These are phyloP conservation scores for Coemansia sp. DNA, from an alignment of 192 early-diverging fungal species.

Conservation along the genomic window DNA sequence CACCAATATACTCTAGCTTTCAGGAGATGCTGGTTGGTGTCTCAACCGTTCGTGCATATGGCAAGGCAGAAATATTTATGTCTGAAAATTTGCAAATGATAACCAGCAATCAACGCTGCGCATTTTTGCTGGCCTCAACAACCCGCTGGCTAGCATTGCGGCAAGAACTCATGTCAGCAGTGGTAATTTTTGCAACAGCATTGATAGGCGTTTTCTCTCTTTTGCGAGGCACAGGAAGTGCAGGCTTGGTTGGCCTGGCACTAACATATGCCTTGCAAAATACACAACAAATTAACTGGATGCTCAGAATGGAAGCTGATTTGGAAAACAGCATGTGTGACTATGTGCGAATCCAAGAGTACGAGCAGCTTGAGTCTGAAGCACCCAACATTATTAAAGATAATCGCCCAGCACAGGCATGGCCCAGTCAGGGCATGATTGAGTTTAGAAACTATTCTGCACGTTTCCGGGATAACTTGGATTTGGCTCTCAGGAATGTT, in stretches of 20 bases:
- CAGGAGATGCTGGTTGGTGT: slow-evolving; percentile 58
- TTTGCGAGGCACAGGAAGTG: slow-evolving; percentile 56
- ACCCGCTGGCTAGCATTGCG: slow-evolving; percentile 69
- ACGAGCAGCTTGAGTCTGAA: slow-evolving; percentile 71
- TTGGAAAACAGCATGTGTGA: slow-evolving; percentile 71
- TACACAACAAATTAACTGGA: slow-evolving; percentile 82
- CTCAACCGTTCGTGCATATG: slow-evolving; percentile 63
- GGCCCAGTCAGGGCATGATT: slow-evolving; percentile 73
- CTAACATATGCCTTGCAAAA: slow-evolving; percentile 66
- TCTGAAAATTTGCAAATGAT: slow-evolving; percentile 63
- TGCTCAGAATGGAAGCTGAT: slow-evolving; percentile 80
- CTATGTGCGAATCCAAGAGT: slow-evolving; percentile 78
- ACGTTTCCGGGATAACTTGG: slow-evolving; percentile 74
- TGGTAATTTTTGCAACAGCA: slow-evolving; percentile 76
- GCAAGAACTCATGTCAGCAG: slow-evolving; percentile 71
- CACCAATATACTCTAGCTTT: slow-evolving; percentile 65
- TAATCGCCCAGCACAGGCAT: slow-evolving; percentile 54
- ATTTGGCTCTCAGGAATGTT: slow-evolving; percentile 8
- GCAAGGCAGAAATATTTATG: slow-evolving; percentile 58
- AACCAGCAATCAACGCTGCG: slow-evolving; percentile 73
- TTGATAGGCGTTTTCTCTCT: slow-evolving; percentile 64
- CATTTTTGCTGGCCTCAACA: slow-evolving; percentile 64
- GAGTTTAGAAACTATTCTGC: slow-evolving; percentile 73
- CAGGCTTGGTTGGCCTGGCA: slow-evolving; percentile 62
- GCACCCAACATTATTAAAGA: slow-evolving; percentile 65